Conservation (phyloP, 768 basidiomycete species). For the Rubroboletus satanas region DNA sequence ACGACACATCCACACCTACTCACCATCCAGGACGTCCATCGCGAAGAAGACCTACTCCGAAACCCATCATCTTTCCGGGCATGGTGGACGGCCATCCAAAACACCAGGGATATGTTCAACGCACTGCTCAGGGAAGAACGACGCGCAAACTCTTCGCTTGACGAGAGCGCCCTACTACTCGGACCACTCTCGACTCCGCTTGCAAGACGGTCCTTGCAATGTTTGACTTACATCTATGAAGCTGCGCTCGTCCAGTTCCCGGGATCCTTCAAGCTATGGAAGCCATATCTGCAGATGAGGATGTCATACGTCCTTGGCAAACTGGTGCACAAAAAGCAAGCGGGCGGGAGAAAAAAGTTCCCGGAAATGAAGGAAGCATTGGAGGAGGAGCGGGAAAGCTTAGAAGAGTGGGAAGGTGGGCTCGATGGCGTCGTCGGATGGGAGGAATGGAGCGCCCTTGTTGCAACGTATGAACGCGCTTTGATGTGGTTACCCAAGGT, state of each 20-base stretch:
- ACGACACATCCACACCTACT: constrained; percentile 74
- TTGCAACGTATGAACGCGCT: constrained; percentile 87
- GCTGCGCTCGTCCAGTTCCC: constrained; percentile 85
- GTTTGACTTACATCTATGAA: constrained; percentile 91
- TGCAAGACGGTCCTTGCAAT: constrained; percentile 74
- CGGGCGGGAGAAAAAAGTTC: constrained; percentile 88
- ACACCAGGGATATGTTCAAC: constrained; percentile 62
- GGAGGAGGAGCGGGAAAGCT: constrained; percentile 76
- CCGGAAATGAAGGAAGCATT: constrained; percentile 87
- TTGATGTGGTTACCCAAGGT: constrained; percentile 94
- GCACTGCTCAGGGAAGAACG: constrained; percentile 54
- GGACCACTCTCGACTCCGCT: constrained; percentile 75
- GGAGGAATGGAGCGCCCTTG: constrained; percentile 90
- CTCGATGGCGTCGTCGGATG: constrained; percentile 89
- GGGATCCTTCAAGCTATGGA: constrained; percentile 93
- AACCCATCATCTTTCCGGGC: constrained; percentile 89
- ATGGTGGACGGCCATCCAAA: constrained; percentile 87
- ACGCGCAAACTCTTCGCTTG: constrained; percentile 41
- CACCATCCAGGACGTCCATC: constrained; percentile 67
- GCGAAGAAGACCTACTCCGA: constrained; percentile 90
- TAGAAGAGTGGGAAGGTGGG: constrained; percentile 82
- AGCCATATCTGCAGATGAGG: constrained; percentile 80
- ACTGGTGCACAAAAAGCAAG: constrained; percentile 63
- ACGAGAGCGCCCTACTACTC: constrained; percentile 55
- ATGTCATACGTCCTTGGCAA: constrained; percentile 85